Percentiles rank a stretch among this genome's conserved stretches.
Conservation (phyloP, 768 basidiomycete species). For the Rhizopogon vulgaris region DNA sequence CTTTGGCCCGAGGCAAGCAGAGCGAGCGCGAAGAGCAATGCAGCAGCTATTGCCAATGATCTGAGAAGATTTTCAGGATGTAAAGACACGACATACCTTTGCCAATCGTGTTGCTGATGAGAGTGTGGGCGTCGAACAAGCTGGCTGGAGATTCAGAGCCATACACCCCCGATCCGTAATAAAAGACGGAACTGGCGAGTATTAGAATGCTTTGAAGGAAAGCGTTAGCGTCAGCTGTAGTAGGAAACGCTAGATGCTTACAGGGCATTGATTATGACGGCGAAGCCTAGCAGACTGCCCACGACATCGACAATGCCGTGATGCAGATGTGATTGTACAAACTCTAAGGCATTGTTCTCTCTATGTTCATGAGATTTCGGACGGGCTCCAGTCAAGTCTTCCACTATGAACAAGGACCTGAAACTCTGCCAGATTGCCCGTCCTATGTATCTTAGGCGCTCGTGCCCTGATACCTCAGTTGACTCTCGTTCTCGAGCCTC, state of each 20-base stretch:
- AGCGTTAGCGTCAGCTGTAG: background rate
- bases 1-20: conserved; percentile 85
- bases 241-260: conserved; percentile 25
- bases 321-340: conserved; percentile 57
- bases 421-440: background rate
- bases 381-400: conserved; percentile 10
- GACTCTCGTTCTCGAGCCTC: background rate
- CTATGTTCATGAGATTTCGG: conserved; percentile 45
- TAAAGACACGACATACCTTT: conserved; percentile 37
- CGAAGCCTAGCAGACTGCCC: conserved; percentile 70
- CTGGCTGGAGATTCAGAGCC: conserved; percentile 50
- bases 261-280: conserved; percentile 84
- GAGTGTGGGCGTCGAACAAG: conserved; percentile 77
- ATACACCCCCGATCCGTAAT: conserved; percentile 39
- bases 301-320: conserved; percentile 66
- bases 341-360: conserved; percentile 48
- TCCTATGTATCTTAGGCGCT: background rate
- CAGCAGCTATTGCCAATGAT: conserved; percentile 49
- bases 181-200: conserved; percentile 79
- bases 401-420: conserved; percentile 18
- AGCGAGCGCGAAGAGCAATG: conserved; percentile 83
- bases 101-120: conserved; percentile 66
- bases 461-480: background rate
- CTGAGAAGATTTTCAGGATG: background rate
- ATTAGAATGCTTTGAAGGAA: conserved; percentile 59